Conservation (phyloP, 306 rosid species). For the Benincasa hispida region DNA sequence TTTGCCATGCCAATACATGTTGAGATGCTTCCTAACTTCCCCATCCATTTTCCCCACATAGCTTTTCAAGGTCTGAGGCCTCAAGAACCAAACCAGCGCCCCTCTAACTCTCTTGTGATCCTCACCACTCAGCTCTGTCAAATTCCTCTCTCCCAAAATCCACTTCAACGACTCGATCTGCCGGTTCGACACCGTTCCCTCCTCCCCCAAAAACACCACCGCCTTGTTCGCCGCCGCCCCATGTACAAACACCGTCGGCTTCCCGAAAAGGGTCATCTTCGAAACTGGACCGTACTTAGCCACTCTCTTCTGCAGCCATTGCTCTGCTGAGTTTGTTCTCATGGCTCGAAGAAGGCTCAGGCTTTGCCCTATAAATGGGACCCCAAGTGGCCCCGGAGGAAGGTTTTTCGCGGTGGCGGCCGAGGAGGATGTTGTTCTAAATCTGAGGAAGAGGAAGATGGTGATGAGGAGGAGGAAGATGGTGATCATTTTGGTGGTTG, state of each 20-base stretch:
- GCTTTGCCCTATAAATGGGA: constrained; percentile 58
- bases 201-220: constrained; percentile 23
- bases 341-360: constrained; percentile 41
- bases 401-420: neutral
- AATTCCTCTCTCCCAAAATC: constrained; percentile 43
- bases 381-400: constrained; percentile 72
- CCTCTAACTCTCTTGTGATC: constrained; percentile 63
- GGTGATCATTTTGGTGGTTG: neutral
- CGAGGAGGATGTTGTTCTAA: constrained; percentile 16
- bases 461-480: constrained; percentile 31
- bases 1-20: constrained; percentile 55
- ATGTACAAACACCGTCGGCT: constrained; percentile 46
- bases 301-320: constrained; percentile 42
- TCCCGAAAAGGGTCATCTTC: constrained; percentile 62
- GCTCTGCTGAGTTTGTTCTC: constrained; percentile 50
- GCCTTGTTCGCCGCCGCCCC: constrained; percentile 73
- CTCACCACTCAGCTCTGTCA: constrained; percentile 32
- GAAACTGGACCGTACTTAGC: constrained; percentile 57
- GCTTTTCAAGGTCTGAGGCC: constrained; percentile 52
- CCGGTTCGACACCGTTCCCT: constrained; percentile 14
- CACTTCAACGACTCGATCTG: constrained; percentile 32
- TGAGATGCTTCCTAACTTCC: constrained; percentile 43
- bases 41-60: constrained; percentile 51
- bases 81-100: constrained; percentile 55
- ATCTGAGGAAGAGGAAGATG: constrained; percentile 20